Conservation (phyloP, 1,284 basidiomycete genomes). For the Ceratobasidium sp. region DNA sequence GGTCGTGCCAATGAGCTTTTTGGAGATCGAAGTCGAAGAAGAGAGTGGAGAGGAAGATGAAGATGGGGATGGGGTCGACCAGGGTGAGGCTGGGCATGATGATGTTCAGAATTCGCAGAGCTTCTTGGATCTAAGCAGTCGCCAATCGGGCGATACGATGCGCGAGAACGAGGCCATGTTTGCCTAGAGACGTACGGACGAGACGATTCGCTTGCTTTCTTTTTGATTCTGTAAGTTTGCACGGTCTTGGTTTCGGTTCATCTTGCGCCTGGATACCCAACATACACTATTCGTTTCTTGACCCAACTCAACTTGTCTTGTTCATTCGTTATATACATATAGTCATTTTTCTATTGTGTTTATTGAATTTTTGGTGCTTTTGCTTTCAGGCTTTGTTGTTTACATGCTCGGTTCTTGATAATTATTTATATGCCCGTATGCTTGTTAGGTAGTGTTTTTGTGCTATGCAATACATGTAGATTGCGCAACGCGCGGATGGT, state of each 20-base stretch:
- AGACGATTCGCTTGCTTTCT: background rate
- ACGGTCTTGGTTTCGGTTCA: background rate
- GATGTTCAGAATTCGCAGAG: conserved; percentile 26
- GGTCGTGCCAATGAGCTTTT: conserved; percentile 26
- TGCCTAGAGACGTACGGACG: background rate
- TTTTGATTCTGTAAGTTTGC: conserved; percentile 18
- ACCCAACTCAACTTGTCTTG: background rate
- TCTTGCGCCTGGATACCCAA: conserved; percentile 14
- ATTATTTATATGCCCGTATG: conserved; percentile 5
- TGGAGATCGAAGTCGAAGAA: conserved; percentile 31
- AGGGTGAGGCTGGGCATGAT: background rate
- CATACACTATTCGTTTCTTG: conserved; percentile 15
- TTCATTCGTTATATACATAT: conserved; percentile 10
- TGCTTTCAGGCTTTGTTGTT: background rate
- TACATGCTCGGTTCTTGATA: background rate
- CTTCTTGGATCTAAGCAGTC: conserved; percentile 36
- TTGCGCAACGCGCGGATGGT: background rate
- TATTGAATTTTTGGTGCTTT: conserved; percentile 16
- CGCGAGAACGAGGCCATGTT: conserved; percentile 35
- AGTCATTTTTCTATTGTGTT: conserved; percentile 22
- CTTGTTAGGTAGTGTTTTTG: background rate
- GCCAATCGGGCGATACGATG: conserved; percentile 40
- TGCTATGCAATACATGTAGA: background rate
- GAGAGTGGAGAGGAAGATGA: conserved; percentile 21
- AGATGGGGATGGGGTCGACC: conserved; percentile 1